Conservation (phyloP, 2,329 filamentous ascomycete genomes). For the Beauveria asiatica region DNA sequence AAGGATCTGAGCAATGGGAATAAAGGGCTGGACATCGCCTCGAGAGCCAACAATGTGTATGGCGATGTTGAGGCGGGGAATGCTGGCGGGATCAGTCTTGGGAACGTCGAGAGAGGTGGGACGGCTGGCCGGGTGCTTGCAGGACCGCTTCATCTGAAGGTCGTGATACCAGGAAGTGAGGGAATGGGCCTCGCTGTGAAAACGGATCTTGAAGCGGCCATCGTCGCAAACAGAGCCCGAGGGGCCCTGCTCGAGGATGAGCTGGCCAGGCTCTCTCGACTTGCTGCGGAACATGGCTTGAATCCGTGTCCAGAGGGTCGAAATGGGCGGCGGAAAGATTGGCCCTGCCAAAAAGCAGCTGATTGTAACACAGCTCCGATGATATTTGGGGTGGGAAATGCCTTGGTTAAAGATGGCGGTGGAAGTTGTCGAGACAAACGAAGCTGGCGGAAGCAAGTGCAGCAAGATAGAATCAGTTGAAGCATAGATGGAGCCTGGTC, state of each 20-base stretch:
- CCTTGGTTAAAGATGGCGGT: not conserved
- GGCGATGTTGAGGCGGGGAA: constrained; percentile 15
- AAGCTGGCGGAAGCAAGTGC: not conserved
- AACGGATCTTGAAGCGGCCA: constrained; percentile 16
- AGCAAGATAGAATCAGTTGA: not conserved
- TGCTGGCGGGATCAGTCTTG: not conserved
- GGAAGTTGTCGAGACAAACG: not conserved
- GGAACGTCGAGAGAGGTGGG: not conserved
- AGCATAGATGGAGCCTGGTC: not conserved
- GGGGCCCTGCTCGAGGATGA: constrained; percentile 12
- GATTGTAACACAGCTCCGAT: not conserved
- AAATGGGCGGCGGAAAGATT: no score
- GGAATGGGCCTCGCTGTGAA: constrained; percentile 11
- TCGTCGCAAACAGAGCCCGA: constrained; percentile 15
- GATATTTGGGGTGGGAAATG: not conserved
- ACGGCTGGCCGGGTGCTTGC: not conserved
- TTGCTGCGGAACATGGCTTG: constrained; percentile 11
- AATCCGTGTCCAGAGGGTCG: not conserved
- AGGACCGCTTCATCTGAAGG: constrained; percentile 3
- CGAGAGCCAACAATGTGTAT: constrained; percentile 18
- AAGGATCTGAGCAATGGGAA: constrained; percentile 8
- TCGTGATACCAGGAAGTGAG: constrained; percentile 5
- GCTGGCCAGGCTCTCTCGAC: constrained; percentile 15
- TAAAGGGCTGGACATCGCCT: constrained; percentile 14
- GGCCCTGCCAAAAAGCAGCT: not conserved